A percentile compares a stretch with the other conserved stretches of the same genome.
Conservation (phyloP, 1,284 basidiomycete genomes). For the Microbotryum silenes-acaulis region DNA sequence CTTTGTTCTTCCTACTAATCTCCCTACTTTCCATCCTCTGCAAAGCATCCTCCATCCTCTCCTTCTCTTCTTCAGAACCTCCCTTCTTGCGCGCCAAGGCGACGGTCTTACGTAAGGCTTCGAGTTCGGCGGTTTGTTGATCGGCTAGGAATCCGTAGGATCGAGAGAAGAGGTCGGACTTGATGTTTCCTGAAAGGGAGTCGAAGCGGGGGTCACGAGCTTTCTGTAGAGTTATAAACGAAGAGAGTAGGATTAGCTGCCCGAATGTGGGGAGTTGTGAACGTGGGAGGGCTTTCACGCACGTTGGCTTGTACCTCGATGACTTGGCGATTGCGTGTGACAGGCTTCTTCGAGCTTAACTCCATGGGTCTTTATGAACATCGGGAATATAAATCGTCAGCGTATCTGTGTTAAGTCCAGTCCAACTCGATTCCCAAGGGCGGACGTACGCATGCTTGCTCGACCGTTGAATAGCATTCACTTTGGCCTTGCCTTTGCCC, state of each 20-base stretch:
- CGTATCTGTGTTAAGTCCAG: neutral
- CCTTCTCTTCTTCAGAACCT: slow-evolving; percentile 60
- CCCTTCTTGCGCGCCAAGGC: slow-evolving; percentile 62
- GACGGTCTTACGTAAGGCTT: slow-evolving; percentile 54
- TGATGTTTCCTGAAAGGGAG: slow-evolving; percentile 61
- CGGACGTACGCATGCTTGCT: slow-evolving; percentile 79
- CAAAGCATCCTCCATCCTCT: slow-evolving; percentile 66
- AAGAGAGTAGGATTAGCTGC: neutral
- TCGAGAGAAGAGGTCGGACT: slow-evolving; percentile 58
- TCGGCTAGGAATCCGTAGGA: slow-evolving; percentile 73
- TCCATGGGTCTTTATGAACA: slow-evolving; percentile 60
- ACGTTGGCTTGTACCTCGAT: too few relatives aligned
- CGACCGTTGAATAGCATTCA: slow-evolving; percentile 49
- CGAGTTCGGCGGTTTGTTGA: slow-evolving; percentile 60
- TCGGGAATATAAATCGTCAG: neutral
- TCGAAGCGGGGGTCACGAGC: slow-evolving; percentile 85
- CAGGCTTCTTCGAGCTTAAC: slow-evolving; percentile 76
- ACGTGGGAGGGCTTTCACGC: slow-evolving; percentile 13
- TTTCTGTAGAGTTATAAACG: slow-evolving; percentile 46
- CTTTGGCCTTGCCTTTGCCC: neutral
- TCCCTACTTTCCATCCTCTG: slow-evolving; percentile 61
- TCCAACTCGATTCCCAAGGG: neutral
- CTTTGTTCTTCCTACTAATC: slow-evolving; percentile 47
- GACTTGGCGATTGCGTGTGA: slow-evolving; percentile 57
- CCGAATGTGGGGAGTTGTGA: neutral